Conservation (phyloP, 2,329 filamentous ascomycete genomes). For the Teratosphaeria epicoccoides region DNA sequence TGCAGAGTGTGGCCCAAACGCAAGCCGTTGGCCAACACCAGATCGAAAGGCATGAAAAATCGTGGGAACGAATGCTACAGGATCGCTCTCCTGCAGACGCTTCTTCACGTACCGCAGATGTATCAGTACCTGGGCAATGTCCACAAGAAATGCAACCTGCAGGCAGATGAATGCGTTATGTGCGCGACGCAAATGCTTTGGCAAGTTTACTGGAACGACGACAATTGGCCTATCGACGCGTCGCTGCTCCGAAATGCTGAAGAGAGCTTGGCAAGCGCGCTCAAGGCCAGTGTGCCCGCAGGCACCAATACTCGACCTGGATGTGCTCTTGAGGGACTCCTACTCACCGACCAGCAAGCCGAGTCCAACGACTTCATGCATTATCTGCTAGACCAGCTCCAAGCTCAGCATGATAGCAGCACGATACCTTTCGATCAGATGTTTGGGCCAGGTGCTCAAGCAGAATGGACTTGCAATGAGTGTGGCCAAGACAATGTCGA, state of each 20-base stretch:
- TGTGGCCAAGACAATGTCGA: background rate
- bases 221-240: background rate
- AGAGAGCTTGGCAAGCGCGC: background rate
- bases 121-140: conserved; percentile 1
- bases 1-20: background rate
- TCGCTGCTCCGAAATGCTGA: background rate
- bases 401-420: background rate
- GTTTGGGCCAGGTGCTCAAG: background rate
- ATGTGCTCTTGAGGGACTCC: background rate
- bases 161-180: background rate
- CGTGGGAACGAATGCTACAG: background rate
- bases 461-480: background rate
- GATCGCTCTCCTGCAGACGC: background rate
- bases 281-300: background rate
- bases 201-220: background rate
- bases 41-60: background rate
- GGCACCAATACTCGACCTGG: background rate
- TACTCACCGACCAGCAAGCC: background rate
- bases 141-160: background rate
- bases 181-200: background rate
- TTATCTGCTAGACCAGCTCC: background rate
- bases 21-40: background rate
- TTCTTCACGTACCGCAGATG: background rate
- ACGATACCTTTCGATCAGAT: background rate
- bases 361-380: background rate